phyloP scores from a whole-genome alignment of 2,329 filamentous ascomycete genomes.

The Colletotrichum abscissum region DNA sequence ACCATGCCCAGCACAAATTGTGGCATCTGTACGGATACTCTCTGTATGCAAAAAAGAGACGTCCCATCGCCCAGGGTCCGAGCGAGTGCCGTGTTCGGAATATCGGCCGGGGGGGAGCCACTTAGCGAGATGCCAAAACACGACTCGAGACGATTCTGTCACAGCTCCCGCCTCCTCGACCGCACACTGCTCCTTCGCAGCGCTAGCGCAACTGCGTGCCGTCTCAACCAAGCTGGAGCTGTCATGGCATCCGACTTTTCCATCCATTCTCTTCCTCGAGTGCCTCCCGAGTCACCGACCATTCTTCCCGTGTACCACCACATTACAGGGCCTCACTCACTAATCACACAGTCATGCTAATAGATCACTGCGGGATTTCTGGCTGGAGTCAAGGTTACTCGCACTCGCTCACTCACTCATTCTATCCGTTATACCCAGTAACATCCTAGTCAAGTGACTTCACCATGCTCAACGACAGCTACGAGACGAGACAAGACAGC shows the following conservation, averaged over 20 bases:
- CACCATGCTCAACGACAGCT: neutral
- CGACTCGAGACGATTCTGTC: constrained; percentile 62
- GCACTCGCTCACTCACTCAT: neutral
- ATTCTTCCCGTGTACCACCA: neutral
- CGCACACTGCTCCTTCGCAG: constrained; percentile 17
- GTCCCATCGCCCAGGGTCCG: constrained; percentile 2
- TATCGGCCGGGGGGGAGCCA: constrained; percentile 16
- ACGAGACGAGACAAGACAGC: neutral
- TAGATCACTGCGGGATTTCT: neutral
- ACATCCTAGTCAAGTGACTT: constrained; percentile 7
- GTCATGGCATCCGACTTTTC: constrained; percentile 15
- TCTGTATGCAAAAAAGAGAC: neutral
- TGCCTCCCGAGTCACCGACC: neutral
- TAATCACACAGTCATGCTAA: no score
- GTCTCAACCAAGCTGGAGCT: neutral
- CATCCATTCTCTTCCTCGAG: neutral
- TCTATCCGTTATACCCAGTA: neutral
- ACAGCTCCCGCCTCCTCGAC: constrained; percentile 44
- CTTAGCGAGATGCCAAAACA: constrained; percentile 52
- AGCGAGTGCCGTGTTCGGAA: constrained; percentile 28
- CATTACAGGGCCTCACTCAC: neutral
- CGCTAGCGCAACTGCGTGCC: neutral
- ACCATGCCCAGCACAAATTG: neutral
- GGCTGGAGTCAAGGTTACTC: neutral
- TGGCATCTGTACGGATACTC: neutral